Evolutionary conservation across 2,329 filamentous ascomycete species (phyloP).

Genomic region (Volutella citrinella): DNA sequence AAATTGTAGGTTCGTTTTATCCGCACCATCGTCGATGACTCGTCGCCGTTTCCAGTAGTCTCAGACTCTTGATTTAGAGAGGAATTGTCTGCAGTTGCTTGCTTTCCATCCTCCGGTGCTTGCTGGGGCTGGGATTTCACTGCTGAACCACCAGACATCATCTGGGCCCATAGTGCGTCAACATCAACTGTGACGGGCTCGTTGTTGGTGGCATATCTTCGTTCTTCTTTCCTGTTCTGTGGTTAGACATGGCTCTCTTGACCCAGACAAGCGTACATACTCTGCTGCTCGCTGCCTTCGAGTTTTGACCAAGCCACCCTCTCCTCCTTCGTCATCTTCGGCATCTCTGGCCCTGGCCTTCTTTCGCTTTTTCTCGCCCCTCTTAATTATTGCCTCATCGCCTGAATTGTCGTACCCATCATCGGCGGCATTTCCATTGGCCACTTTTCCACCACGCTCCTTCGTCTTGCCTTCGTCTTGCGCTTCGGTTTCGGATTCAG

Average conservation of each 20-base stretch:
- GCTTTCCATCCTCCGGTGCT: constrained; percentile 7
- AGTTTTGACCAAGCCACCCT: constrained; percentile 68
- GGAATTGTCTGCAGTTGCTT: constrained; percentile 4
- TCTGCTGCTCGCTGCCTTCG: constrained; percentile 66
- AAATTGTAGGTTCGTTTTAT: constrained; percentile 74
- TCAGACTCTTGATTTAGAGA: constrained; percentile 6
- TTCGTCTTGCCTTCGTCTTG: constrained; percentile 24
- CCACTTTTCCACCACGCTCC: constrained; percentile 20
- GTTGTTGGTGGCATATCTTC: constrained; percentile 46
- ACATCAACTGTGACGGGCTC: constrained; percentile 68
- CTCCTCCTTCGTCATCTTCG: constrained; percentile 55
- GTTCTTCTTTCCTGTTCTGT: constrained; percentile 51
- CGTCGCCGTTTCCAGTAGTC: constrained; percentile 14
- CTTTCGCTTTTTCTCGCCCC: constrained; percentile 49
- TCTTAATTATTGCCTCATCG: constrained; percentile 68
- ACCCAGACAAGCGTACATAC: constrained; percentile 34
- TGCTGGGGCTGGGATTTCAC: constrained; percentile 6
- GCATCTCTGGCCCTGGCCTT: constrained; percentile 32
- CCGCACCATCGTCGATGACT: constrained; percentile 46
- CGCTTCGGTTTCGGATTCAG: constrained; percentile 48
- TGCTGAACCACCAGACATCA: constrained; percentile 46
- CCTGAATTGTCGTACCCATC: constrained; percentile 64
- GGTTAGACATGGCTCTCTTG: constrained; percentile 9
- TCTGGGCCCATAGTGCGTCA: constrained; percentile 66
- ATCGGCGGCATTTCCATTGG: constrained; percentile 33